phyloP scores from a whole-genome alignment of 2,329 filamentous ascomycete genomes.

The Neofusicoccum laricinum region DNA sequence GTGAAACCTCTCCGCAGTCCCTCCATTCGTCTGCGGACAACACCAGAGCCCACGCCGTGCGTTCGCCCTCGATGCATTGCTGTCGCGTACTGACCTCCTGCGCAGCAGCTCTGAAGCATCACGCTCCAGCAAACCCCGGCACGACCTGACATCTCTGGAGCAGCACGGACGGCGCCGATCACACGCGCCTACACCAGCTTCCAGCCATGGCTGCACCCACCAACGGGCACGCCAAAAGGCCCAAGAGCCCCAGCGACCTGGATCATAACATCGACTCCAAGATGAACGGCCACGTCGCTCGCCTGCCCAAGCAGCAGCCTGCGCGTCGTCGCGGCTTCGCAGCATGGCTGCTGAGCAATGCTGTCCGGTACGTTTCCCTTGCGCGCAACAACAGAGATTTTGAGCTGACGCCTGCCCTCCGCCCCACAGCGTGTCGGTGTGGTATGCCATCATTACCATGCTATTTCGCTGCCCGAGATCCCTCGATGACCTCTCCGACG shows the following conservation, averaged over 20 bases:
- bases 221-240: conserved; percentile 37
- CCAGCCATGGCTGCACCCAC: conserved; percentile 36
- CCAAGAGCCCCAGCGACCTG: conserved; percentile 26
- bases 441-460: conserved; percentile 80
- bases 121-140: neutral
- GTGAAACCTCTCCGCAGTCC: neutral
- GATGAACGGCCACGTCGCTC: conserved; percentile 22
- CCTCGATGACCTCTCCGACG: conserved; percentile 63
- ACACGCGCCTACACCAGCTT: conserved; percentile 16
- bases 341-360: conserved; percentile 31
- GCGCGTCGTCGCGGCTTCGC: conserved; percentile 25
- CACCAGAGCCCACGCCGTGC: neutral
- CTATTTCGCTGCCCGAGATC: conserved; percentile 78
- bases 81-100: neutral
- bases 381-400: neutral
- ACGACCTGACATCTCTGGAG: neutral
- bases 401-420: conserved; percentile 3
- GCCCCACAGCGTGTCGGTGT: conserved; percentile 65
- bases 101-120: neutral
- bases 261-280: conserved; percentile 23
- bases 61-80: neutral
- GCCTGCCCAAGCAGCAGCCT: conserved; percentile 16
- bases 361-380: conserved; percentile 27
- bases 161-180: conserved; percentile 16
- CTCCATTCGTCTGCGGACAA: neutral